Evolutionary conservation across 2,329 filamentous ascomycete species (phyloP).

Genomic region (Ustulina deusta): DNA sequence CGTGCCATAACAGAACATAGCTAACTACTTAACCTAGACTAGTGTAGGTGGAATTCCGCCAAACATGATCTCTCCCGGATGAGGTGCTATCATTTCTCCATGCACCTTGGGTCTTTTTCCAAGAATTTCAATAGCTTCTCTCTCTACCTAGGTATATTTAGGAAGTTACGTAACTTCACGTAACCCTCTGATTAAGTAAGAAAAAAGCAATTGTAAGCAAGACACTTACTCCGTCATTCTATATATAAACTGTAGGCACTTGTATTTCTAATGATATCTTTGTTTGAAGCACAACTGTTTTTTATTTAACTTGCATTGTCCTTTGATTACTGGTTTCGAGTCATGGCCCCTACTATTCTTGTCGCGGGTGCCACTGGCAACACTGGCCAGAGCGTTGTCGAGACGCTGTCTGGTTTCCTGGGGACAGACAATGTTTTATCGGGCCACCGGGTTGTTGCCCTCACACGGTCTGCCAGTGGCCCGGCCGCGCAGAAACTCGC

Average conservation of each 20-base stretch:
- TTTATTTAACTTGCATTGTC: background rate
- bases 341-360: conserved; percentile 34
- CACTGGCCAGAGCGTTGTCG: conserved; percentile 26
- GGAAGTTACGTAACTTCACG: background rate
- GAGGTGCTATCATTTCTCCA: too few species aligned
- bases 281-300: background rate
- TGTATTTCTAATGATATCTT: too few species aligned
- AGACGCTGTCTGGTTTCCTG: conserved; percentile 20
- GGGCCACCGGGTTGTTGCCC: conserved; percentile 31
- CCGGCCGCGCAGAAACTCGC: conserved; percentile 21
- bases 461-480: conserved; percentile 25
- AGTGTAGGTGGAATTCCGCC: too few species aligned
- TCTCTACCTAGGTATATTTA: background rate
- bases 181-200: background rate
- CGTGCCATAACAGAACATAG: too few species aligned
- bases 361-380: conserved; percentile 32
- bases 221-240: too few species aligned
- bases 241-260: too few species aligned
- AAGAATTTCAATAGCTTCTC: too few species aligned
- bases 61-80: too few species aligned
- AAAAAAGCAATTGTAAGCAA: background rate
- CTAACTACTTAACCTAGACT: too few species aligned
- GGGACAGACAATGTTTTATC: conserved; percentile 16
- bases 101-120: too few species aligned
- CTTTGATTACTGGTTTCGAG: background rate